These are phyloP conservation scores for Erodium texanum DNA, from an alignment of 441 rosid genomes.

Conservation along the genomic window DNA sequence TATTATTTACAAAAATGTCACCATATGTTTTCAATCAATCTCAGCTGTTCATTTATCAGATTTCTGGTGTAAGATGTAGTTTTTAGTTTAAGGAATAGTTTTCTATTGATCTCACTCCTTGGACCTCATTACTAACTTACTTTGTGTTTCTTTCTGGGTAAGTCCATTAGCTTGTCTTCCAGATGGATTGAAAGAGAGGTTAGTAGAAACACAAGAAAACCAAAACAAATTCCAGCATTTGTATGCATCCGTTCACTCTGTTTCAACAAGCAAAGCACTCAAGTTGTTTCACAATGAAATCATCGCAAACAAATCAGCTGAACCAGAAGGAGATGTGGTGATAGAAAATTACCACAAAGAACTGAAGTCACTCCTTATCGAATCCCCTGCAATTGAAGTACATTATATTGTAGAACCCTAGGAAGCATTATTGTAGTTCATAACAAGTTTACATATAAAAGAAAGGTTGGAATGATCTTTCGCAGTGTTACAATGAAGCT, in stretches of 20 bases:
- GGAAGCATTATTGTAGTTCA: no score
- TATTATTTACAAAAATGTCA: no score
- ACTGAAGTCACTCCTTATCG: not conserved
- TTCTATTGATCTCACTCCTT: not conserved
- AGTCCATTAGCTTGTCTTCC: slow-evolving; percentile 63
- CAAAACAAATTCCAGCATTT: slow-evolving; percentile 33
- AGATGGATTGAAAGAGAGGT: slow-evolving; percentile 36
- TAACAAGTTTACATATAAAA: no score
- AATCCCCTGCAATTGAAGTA: no score
- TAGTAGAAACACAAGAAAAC: slow-evolving; percentile 40
- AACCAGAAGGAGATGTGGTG: slow-evolving; percentile 20
- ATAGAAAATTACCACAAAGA: slow-evolving; percentile 33
- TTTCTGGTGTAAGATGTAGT: no score
- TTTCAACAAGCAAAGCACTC: slow-evolving; percentile 50
- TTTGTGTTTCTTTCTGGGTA: slow-evolving; percentile 10
- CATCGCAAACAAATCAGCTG: slow-evolving; percentile 24
- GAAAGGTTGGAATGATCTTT: no score
- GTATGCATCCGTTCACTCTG: slow-evolving; percentile 34
- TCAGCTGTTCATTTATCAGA: no score
- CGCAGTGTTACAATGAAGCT: no score
- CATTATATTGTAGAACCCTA: no score
- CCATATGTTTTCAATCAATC: no score
- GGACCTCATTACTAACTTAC: not conserved
- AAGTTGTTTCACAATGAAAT: slow-evolving; percentile 37
- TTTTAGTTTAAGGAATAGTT: no score